phyloP scores from a whole-genome alignment of 352 stramenopile species.

The Pythium myriotylum region DNA sequence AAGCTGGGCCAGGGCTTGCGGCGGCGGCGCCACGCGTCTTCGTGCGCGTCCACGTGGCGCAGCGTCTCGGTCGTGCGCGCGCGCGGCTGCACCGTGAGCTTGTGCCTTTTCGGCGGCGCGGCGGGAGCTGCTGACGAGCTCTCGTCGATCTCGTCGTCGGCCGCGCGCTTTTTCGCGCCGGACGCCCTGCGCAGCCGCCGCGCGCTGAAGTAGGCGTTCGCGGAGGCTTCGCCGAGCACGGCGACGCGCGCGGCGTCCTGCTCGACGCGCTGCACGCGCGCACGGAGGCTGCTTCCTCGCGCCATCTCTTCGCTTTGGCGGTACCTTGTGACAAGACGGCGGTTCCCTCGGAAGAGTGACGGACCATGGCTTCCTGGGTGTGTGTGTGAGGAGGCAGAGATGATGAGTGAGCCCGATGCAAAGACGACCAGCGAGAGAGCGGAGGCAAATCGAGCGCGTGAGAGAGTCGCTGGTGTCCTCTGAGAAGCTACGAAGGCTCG shows the following conservation, averaged over 20 bases:
- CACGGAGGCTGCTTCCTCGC: neutral
- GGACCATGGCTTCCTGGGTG: no score
- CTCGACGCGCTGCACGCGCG: neutral
- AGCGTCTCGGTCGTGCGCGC: conserved; percentile 15
- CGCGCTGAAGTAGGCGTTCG: conserved; percentile 23
- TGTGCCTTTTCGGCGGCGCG: neutral
- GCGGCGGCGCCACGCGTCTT: conserved; percentile 15
- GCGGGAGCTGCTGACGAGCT: neutral
- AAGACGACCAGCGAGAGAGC: no score
- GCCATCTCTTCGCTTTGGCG: neutral
- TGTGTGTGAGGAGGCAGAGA: no score
- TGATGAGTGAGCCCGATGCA: no score
- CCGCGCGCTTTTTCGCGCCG: neutral
- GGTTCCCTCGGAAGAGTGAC: no score
- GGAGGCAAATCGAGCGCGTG: no score
- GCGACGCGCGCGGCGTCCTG: neutral
- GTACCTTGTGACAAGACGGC: no score
- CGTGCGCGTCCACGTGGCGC: conserved; percentile 8
- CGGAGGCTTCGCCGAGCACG: conserved; percentile 4
- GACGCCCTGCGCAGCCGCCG: conserved; percentile 1
- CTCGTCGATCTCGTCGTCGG: neutral
- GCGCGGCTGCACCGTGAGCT: conserved; percentile 11
- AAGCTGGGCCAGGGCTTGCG: conserved; percentile 11
- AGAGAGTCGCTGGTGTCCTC: no score
- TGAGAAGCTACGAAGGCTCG: no score